Base-by-base conservation (phyloP, 805 yeast genomes). In the Isabelozyma rhagii region DNA sequence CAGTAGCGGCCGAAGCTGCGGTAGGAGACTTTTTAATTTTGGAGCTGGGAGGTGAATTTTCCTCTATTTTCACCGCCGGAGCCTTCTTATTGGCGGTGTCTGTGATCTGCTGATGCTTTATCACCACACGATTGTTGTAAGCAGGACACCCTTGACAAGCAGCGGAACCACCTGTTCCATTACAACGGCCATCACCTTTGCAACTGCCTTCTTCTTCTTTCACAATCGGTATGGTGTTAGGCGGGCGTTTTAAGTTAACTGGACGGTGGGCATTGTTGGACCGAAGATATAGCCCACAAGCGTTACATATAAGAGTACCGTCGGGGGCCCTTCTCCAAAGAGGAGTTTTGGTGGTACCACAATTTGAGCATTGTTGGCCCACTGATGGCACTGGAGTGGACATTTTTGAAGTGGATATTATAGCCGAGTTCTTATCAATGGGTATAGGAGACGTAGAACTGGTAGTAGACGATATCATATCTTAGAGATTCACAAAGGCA, bases 111-210 rank as follows among this genome's bases (percentile, higher is more conserved):
- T 39, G n/a, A 15, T 54, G 48, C 40, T 58, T 61, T 25, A 78
- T 58, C 15, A 79, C 69, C 21, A 81, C 75, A 52, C 96, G 75
- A 66, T 88, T 89, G 63, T 89, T 88, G 62, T 66, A 87, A 4
- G 94, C 89, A 1, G 96, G 94, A 61, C 96, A 89, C 2, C 92
- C 91, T 54, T 81, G 75, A 65, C 96, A 89, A 3, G 89, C 89
- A 5, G 77, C 76, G 2, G 90, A 68, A 1, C 96, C 96, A 5
- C 96, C 96, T 3, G 92, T 88, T 3, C 96, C 96, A 59, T 89
- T 88, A 65, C 96, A 89, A 51, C 83, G 77, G 5, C 96, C 91
- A 55, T 83, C 85, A 2, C 92, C 92, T 36, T 83, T 79, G 57
- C 92, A 86, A 5, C 84, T 74, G 2, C 90, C 91, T 39, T 62